These are phyloP conservation scores for Zoysia pacifica DNA, from an alignment of 176 grass and related monocot genomes.

Conservation along the genomic window DNA sequence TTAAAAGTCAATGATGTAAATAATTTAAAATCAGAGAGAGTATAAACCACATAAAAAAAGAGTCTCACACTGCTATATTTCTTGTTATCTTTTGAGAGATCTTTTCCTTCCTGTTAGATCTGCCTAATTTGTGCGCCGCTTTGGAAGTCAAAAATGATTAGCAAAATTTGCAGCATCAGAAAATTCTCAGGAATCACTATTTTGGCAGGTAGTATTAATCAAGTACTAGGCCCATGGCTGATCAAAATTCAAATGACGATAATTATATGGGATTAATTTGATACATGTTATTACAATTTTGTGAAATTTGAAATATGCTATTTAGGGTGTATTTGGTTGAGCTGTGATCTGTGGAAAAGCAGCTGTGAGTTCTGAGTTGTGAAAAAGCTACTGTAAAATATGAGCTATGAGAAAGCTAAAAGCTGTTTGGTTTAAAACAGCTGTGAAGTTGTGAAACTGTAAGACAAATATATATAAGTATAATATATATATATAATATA, in stretches of 20 bases:
- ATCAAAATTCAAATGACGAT: conserved; percentile 32
- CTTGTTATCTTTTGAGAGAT: conserved; percentile 94
- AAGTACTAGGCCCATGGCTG: not conserved
- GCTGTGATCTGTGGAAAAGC: no score
- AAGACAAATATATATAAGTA: no score
- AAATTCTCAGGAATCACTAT: conserved; percentile 26
- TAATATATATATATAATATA: no score
- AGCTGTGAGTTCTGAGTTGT: no score
- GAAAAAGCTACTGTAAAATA: no score
- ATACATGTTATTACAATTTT: no score
- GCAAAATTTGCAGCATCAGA: conserved; percentile 7
- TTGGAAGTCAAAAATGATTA: not conserved
- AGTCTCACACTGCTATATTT: conserved; percentile 87
- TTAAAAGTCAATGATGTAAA: no score
- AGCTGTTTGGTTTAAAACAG: no score
- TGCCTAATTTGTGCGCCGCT: not conserved
- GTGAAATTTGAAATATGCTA: no score
- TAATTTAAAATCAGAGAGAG: not conserved
- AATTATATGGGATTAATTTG: not conserved
- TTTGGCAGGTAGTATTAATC: not conserved
- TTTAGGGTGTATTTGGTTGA: no score
- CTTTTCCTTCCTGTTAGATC: conserved; percentile 35
- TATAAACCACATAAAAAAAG: conserved; percentile 28
- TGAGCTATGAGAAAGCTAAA: no score
- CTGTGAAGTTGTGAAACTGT: no score